A percentile compares a stretch with the other conserved stretches of the same genome.
These are phyloP conservation scores for Astrocystis sublimbata DNA, from an alignment of 495 filamentous ascomycete species.

Conservation along the genomic window DNA sequence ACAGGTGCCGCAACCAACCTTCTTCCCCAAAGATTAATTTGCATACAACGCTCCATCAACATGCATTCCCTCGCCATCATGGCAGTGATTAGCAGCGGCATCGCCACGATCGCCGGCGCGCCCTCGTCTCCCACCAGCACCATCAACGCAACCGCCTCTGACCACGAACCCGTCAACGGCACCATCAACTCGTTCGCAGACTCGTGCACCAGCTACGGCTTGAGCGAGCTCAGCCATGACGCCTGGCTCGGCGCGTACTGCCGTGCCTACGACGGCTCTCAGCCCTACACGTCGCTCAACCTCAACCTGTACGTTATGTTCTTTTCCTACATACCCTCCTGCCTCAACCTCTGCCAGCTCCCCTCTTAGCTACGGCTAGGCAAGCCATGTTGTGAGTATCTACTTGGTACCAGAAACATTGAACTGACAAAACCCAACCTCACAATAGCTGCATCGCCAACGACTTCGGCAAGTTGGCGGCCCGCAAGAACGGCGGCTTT, in stretches of 20 bases:
- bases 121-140: background rate
- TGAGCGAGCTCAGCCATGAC: background rate
- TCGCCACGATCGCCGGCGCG: background rate
- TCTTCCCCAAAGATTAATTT: background rate
- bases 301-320: slow-evolving; percentile 15
- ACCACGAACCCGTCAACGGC: background rate
- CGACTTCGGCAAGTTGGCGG: slow-evolving; percentile 1
- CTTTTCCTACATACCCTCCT: too few species aligned
- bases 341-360: background rate
- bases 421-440: background rate
- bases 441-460: slow-evolving; percentile 14
- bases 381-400: too few species aligned
- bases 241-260: slow-evolving; percentile 6
- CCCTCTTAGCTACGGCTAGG: background rate
- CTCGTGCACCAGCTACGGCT: background rate
- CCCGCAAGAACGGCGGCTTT: slow-evolving; percentile 8
- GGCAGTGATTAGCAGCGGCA: background rate
- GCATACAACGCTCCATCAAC: background rate
- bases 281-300: background rate
- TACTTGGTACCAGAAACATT: too few species aligned
- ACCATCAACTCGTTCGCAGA: background rate
- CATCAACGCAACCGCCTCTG: background rate
- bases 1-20: background rate
- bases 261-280: background rate
- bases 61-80: slow-evolving; percentile 3